Conservation (phyloP, 805 yeast species). For the Zygotorulaspora danielsina region DNA sequence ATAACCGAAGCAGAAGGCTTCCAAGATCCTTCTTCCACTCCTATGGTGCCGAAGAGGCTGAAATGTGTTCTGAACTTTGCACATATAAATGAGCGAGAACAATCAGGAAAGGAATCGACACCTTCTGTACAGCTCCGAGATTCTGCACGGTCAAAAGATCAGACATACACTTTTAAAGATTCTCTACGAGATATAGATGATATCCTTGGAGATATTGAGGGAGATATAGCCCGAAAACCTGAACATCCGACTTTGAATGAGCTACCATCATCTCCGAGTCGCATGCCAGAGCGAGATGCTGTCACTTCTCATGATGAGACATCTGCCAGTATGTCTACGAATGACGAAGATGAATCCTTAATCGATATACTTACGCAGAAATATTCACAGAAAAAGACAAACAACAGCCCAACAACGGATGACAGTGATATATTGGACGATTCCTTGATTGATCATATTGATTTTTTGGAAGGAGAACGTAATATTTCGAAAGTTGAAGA, state of each 20-base stretch:
- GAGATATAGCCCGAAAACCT: slow-evolving; percentile 16
- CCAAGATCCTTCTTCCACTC: slow-evolving; percentile 32
- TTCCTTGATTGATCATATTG: slow-evolving; percentile 21
- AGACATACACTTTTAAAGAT: slow-evolving; percentile 10
- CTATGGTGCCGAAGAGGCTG: slow-evolving; percentile 26
- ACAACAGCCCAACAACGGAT: not conserved
- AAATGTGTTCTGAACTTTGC: slow-evolving; percentile 27
- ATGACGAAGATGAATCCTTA: slow-evolving; percentile 29
- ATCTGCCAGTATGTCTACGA: slow-evolving; percentile 7
- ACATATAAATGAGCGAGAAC: slow-evolving; percentile 19
- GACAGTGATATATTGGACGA: slow-evolving; percentile 19
- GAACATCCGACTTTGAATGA: slow-evolving; percentile 11
- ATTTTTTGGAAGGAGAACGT: slow-evolving; percentile 3
- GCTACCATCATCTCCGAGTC: slow-evolving; percentile 31
- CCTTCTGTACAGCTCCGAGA: slow-evolving; percentile 11
- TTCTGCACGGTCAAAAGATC: slow-evolving; percentile 8
- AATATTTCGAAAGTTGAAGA: slow-evolving; percentile 3
- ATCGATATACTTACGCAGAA: slow-evolving; percentile 29
- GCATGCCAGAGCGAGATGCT: slow-evolving; percentile 10
- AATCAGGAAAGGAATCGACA: slow-evolving; percentile 4
- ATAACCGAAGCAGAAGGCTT: slow-evolving; percentile 5
- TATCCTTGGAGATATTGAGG: slow-evolving; percentile 30
- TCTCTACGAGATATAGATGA: slow-evolving; percentile 31
- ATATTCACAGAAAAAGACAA: slow-evolving; percentile 7
- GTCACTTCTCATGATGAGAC: not conserved